A percentile compares a stretch with the other conserved stretches of the same genome.
Evolutionary conservation across 768 basidiomycete genomes (phyloP).

Genomic region (Xanthoconium stramineum): DNA sequence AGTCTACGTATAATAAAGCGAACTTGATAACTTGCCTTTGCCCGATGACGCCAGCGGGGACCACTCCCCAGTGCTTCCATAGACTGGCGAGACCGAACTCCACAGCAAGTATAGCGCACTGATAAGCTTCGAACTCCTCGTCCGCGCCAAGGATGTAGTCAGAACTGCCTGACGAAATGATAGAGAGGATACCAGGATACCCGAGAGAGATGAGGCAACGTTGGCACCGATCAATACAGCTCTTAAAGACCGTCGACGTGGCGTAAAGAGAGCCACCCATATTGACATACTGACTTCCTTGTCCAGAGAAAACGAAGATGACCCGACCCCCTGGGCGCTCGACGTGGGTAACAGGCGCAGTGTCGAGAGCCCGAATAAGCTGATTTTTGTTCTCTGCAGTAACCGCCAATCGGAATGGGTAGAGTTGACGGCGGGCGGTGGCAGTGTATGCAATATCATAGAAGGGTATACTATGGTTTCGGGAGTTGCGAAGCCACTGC

Average conservation of each 20-base stretch:
- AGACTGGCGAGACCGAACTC: constrained; percentile 60
- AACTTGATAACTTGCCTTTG: constrained; percentile 53
- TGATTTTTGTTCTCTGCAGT: constrained; percentile 43
- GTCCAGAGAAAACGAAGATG: constrained; percentile 72
- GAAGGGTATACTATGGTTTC: constrained; percentile 28
- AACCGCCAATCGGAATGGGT: constrained; percentile 51
- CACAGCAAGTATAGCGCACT: constrained; percentile 56
- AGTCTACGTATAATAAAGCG: not conserved
- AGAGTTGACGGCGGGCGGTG: constrained; percentile 61
- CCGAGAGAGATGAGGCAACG: constrained; percentile 44
- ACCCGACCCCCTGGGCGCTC: constrained; percentile 32
- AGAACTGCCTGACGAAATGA: constrained; percentile 34
- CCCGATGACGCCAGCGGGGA: constrained; percentile 59
- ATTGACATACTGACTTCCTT: constrained; percentile 63
- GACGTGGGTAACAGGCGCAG: constrained; percentile 33
- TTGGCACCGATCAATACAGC: constrained; percentile 58
- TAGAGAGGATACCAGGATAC: constrained; percentile 46
- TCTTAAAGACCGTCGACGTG: constrained; percentile 45
- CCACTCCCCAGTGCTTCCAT: constrained; percentile 69
- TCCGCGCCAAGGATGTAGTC: constrained; percentile 20
- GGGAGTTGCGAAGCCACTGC: constrained; percentile 41
- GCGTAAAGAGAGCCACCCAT: constrained; percentile 62
- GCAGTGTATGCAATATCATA: constrained; percentile 63
- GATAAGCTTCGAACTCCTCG: constrained; percentile 45
- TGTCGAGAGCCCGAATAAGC: constrained; percentile 43